A percentile compares a stretch with the other conserved stretches of the same genome.
Conservation (phyloP, 1,139 yeast genomes). For the Blastobotrys aristatus region DNA sequence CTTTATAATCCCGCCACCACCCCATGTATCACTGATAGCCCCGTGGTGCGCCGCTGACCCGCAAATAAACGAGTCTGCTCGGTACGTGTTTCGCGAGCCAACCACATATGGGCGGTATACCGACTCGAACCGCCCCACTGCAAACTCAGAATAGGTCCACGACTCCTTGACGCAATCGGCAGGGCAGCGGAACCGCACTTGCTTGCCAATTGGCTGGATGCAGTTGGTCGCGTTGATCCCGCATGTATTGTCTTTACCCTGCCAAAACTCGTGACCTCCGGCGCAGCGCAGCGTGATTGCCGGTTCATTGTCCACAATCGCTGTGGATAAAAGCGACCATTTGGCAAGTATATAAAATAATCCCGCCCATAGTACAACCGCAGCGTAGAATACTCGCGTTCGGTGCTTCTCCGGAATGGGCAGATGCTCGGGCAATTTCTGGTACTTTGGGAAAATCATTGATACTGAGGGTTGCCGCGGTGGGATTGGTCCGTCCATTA, state of each 20-base stretch:
- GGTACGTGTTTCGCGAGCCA: conserved; percentile 74
- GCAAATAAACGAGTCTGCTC: conserved; percentile 88
- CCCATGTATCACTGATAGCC: conserved; percentile 59
- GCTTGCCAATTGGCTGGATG: conserved; percentile 40
- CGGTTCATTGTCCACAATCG: conserved; percentile 23
- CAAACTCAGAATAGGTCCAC: conserved; percentile 69
- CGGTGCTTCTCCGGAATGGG: conserved; percentile 5
- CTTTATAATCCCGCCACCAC: conserved; percentile 73
- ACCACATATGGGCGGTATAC: conserved; percentile 70
- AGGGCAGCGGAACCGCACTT: conserved; percentile 71
- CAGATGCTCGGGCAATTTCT: conserved; percentile 22
- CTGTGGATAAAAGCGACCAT: conserved; percentile 27
- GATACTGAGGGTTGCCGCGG: conserved; percentile 26
- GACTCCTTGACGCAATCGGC: conserved; percentile 79
- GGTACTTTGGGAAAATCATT: conserved; percentile 21
- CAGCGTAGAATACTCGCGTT: conserved; percentile 10
- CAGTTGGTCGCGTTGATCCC: conserved; percentile 67
- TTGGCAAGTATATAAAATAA: conserved; percentile 23
- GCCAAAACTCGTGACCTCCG: conserved; percentile 50
- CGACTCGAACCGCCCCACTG: conserved; percentile 64
- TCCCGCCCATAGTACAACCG: conserved; percentile 22
- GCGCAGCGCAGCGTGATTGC: conserved; percentile 28
- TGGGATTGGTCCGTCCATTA: conserved; percentile 27
- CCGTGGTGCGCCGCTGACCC: conserved; percentile 91
- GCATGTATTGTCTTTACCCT: conserved; percentile 65